A percentile compares a stretch with the other conserved stretches of the same genome.
phyloP scores from a whole-genome alignment of 768 basidiomycete genomes.

The Lentinula boryana region DNA sequence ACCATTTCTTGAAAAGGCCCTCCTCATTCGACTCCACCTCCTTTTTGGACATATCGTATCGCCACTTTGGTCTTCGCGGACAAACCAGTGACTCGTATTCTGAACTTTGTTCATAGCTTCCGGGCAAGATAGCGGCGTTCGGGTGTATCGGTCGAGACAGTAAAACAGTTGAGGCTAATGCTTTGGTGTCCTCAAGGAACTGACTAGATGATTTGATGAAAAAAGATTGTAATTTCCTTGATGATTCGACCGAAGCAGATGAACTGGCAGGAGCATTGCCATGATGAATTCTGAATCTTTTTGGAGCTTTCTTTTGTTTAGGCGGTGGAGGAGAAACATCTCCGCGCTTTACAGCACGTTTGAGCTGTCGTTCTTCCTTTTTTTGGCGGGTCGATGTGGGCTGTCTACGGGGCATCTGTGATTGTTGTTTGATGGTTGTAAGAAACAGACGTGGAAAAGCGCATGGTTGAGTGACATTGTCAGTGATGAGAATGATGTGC shows the following conservation, averaged over 20 bases:
- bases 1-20: conserved; percentile 76
- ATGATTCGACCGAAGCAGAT: conserved; percentile 12
- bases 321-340: conserved; percentile 40
- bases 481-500: neutral
- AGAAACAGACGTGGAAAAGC: neutral
- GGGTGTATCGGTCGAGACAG: conserved; percentile 53
- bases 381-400: conserved; percentile 63
- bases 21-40: conserved; percentile 92
- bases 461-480: neutral
- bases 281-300: neutral
- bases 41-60: conserved; percentile 78
- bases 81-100: conserved; percentile 26
- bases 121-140: conserved; percentile 30
- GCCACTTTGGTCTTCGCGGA: conserved; percentile 82
- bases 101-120: conserved; percentile 11
- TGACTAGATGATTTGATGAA: conserved; percentile 56
- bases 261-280: neutral
- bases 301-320: conserved; percentile 19
- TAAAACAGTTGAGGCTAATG: conserved; percentile 44
- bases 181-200: conserved; percentile 57
- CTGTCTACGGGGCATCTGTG: conserved; percentile 31
- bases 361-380: conserved; percentile 68
- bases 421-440: neutral
- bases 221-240: conserved; percentile 59
- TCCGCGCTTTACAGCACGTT: conserved; percentile 82